Evolutionary conservation across 163 green algal species (phyloP).

Genomic region (Volvox carteri): DNA sequence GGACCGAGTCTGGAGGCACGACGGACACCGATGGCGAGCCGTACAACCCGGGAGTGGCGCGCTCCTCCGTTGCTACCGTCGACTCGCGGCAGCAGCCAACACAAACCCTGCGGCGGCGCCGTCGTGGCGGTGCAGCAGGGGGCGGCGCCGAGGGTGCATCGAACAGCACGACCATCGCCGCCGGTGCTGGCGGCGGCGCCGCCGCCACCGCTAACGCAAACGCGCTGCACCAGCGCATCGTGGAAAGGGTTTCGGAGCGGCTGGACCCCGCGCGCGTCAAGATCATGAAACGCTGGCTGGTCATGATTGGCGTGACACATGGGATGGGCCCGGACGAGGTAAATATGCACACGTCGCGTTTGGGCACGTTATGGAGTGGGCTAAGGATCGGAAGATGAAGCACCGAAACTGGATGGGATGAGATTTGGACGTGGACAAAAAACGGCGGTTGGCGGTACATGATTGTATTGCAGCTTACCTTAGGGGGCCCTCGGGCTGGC

Average conservation of each 20-base stretch:
- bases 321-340: slow-evolving; percentile 28
- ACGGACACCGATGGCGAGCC: not conserved
- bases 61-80: not conserved
- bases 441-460: no score
- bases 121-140: not conserved
- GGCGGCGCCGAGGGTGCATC: not conserved
- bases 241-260: slow-evolving; percentile 37
- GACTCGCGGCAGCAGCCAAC: not conserved
- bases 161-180: not conserved
- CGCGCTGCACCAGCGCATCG: slow-evolving; percentile 38
- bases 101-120: slow-evolving; percentile 9
- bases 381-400: no score
- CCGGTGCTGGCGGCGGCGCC: slow-evolving; percentile 7
- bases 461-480: no score
- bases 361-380: no score
- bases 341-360: no score
- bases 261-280: slow-evolving; percentile 34
- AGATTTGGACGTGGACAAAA: no score
- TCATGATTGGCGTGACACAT: slow-evolving; percentile 49
- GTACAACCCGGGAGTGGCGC: not conserved
- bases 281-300: slow-evolving; percentile 54
- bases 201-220: not conserved
- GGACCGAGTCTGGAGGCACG: not conserved
- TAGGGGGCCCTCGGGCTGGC: no score
- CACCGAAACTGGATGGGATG: no score